Evolutionary conservation across 1,284 basidiomycete species (phyloP).

Genomic region (Apiotrichum gracile): DNA sequence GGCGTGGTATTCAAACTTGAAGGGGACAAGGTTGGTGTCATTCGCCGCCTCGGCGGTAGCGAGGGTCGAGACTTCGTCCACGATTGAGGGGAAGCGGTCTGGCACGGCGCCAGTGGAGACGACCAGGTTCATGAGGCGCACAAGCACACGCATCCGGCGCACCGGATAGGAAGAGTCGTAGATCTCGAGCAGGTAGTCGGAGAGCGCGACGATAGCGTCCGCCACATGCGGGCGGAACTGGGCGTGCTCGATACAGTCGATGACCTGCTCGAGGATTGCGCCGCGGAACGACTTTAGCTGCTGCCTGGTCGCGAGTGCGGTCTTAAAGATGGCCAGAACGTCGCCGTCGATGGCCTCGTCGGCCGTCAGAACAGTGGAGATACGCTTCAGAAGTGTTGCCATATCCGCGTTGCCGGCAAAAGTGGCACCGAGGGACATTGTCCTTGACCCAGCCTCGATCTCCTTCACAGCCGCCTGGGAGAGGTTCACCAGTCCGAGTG

Average conservation of each 20-base stretch:
- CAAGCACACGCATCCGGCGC: conserved; percentile 21
- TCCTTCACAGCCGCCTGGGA: neutral
- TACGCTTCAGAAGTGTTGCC: conserved; percentile 10
- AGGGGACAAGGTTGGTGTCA: conserved; percentile 16
- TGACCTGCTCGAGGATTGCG: conserved; percentile 26
- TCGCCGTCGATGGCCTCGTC: conserved; percentile 6
- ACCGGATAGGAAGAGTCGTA: conserved; percentile 34
- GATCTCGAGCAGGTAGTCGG: conserved; percentile 20
- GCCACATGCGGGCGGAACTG: conserved; percentile 25
- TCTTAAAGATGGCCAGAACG: conserved; percentile 1
- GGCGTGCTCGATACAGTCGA: conserved; percentile 20
- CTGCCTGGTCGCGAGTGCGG: neutral
- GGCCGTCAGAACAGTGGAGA: conserved; percentile 7
- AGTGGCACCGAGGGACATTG: neutral
- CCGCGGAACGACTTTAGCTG: conserved; percentile 8
- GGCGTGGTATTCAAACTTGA: conserved; percentile 25
- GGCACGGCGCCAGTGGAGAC: conserved; percentile 16
- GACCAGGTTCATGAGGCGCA: conserved; percentile 14
- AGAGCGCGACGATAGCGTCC: conserved; percentile 19
- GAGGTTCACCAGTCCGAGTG: conserved; percentile 11
- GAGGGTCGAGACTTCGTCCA: neutral
- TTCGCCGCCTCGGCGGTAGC: conserved; percentile 9
- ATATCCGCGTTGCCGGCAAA: conserved; percentile 14
- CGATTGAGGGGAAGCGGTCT: conserved; percentile 18
- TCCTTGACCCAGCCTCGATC: conserved; percentile 1